Evolutionary conservation across 192 early-diverging fungal genomes (phyloP), one percentile per base, ranked within the genome.

Genomic region (Backusella morwellensis): DNA sequence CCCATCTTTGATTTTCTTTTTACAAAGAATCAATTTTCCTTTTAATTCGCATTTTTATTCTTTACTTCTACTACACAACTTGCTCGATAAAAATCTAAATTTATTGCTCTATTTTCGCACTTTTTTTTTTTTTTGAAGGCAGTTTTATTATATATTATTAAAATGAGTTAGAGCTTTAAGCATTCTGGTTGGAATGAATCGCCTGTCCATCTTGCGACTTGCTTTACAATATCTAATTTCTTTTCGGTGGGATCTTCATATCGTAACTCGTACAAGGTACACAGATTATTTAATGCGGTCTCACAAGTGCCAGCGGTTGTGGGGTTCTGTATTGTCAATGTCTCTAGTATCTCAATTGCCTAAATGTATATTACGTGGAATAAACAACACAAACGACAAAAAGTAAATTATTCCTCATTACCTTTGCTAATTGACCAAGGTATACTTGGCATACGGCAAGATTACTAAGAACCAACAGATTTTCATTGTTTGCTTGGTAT

Each of bases 191-290:
- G 79, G 36, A 89, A 89, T 14, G 80, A 83, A 74, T 89, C 88
- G 11, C 88, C 88, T 2, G 82, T 82, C 80, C 83, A 85, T n/a
- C 80, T 75, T 35, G 81, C 78, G 6, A 89, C 82, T 35, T 86
- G 77, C 6, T 83, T 75, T 68, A 86, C 68, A 50, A 86, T 70
- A 34, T 73, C 78, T 12, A 85, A 71, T 71, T 89, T 89, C 69
- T 79, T 84, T 21, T 69, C 72, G 8, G 80, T 66, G 11, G 84
- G 77, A 35, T 72, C 75, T 59, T 85, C 88, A 19, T 80, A 84
- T 21, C 88, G 68, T 19, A 89, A 76, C 41, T 89, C 88, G 75
- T 83, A 87, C 21, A 89, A 78, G 6, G 85, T 89, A 67, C 86
- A 86, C 78, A 89, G 71, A 66, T 89, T 89, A 72, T 85, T 83